Evolutionary conservation across 2,329 filamentous ascomycete genomes (phyloP).

Genomic region (Aureobasidium uvarum): DNA sequence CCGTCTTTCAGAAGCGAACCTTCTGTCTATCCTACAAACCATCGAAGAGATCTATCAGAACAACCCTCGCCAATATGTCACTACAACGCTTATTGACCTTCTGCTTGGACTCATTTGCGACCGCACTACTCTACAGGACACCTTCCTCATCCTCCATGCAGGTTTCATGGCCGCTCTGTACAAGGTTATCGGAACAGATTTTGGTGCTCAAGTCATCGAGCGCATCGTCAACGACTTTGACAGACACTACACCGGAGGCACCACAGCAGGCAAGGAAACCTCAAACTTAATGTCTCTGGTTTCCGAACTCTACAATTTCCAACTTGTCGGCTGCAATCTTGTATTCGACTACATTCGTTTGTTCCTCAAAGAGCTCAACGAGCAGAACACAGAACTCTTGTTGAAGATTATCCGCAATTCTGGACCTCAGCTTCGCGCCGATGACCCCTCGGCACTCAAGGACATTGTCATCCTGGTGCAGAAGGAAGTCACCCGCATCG

Average conservation of each 20-base stretch:
- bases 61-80: slow-evolving; percentile 85
- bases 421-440: slow-evolving; percentile 78
- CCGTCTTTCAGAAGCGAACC: slow-evolving; percentile 84
- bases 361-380: slow-evolving; percentile 71
- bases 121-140: slow-evolving; percentile 74
- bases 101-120: slow-evolving; percentile 78
- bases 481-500: slow-evolving; percentile 64
- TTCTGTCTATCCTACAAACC: slow-evolving; percentile 78
- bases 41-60: slow-evolving; percentile 80
- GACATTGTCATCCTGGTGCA: slow-evolving; percentile 81
- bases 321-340: slow-evolving; percentile 76
- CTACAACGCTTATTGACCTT: slow-evolving; percentile 72
- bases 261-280: slow-evolving; percentile 56
- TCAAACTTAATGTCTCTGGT: slow-evolving; percentile 80
- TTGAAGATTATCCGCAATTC: slow-evolving; percentile 77
- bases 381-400: slow-evolving; percentile 84
- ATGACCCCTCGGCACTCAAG: slow-evolving; percentile 84
- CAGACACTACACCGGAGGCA: slow-evolving; percentile 58
- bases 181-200: slow-evolving; percentile 81
- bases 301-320: slow-evolving; percentile 87
- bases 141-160: slow-evolving; percentile 85
- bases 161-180: slow-evolving; percentile 88
- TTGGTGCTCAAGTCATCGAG: slow-evolving; percentile 83
- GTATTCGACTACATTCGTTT: slow-evolving; percentile 88
- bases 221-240: slow-evolving; percentile 74